Evolutionary conservation across 129 eudicot species (phyloP).

Genomic region (Artemisia tridentata): DNA sequence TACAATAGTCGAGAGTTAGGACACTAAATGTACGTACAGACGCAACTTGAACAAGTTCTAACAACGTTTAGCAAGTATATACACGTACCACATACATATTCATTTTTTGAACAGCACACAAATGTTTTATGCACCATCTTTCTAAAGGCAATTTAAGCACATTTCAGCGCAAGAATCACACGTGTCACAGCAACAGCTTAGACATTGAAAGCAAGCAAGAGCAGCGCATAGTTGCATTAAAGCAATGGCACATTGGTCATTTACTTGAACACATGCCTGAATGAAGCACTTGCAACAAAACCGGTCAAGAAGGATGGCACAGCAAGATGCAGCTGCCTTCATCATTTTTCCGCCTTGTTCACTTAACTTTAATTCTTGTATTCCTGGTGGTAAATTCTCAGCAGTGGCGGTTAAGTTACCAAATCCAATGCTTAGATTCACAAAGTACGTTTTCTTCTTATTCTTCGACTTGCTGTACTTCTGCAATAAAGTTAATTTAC

Average conservation of each 20-base stretch:
- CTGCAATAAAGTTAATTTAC: conserved; percentile 33
- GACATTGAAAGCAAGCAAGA: conserved; percentile 73
- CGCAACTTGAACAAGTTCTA: too few relatives aligned
- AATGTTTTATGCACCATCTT: background rate
- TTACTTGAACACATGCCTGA: conserved; percentile 43
- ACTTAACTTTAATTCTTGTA: conserved; percentile 42
- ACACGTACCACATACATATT: background rate
- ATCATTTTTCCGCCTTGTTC: conserved; percentile 51
- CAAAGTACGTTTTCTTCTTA: conserved; percentile 36
- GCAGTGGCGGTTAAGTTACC: conserved; percentile 68
- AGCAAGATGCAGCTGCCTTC: conserved; percentile 51
- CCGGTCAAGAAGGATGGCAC: conserved; percentile 36
- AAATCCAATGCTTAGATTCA: conserved; percentile 55
- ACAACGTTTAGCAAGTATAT: too few relatives aligned
- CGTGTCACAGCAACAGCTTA: conserved; percentile 61
- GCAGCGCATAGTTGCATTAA: conserved; percentile 66
- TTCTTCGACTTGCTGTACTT: conserved; percentile 29
- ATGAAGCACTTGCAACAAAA: conserved; percentile 83
- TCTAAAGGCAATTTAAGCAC: conserved; percentile 30
- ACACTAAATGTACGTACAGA: too few relatives aligned
- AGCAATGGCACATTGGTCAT: conserved; percentile 61
- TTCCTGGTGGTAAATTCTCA: conserved; percentile 59
- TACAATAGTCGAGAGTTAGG: too few relatives aligned
- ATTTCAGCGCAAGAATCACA: conserved; percentile 45
- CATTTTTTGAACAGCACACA: background rate